Evolutionary conservation across 139 green algal species (phyloP), one percentile per base, ranked within the genome.

Genomic region (Diplosphaera chodatii): DNA sequence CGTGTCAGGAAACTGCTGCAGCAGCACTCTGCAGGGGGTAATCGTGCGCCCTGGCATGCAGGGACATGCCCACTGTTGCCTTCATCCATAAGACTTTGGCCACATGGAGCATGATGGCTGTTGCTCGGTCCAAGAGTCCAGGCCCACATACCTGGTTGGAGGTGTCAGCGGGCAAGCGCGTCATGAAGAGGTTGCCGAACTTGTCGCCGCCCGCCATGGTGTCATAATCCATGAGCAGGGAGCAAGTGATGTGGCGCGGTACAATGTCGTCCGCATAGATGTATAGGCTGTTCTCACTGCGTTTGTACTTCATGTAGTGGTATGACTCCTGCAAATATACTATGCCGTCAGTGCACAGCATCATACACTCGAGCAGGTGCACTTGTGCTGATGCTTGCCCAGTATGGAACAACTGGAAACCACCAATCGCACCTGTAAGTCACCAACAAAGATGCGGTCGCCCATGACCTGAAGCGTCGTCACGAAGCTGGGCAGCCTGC

Each of bases 141-240:
- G 3, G 3, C 27, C 1, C 67, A 96, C n/a, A n/a, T n/a, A n/a
- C 93, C 81, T 90, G 85, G 16, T 83, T 77, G 5, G 89, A 97
- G 0, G 95, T 71, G 29, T 99, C 94, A 33, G 80, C 34, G 1
- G 92, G 90, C 84, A 99, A 77, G 0, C 95, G 84, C 32, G 82
- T 68, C 27, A 99, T 80, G 66, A 85, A 90, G 30, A 98, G 31
- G 82, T 98, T 99, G 64, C 95, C 94, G 79, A 99, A 99, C 81
- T 96, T 96, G 83, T 99, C 95, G 5, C 74, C 93, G 27, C 80
- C 87, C 6, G 84, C 89, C 29, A 98, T 74, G 3, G 93, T 99
- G 87, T 99, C 94, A 76, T 97, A 98, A 84, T 99, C 95, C 21
- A 99, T 81, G 28, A 82, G 85, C 63, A 94, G 77, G 25, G 86